phyloP scores from a whole-genome alignment of 345 rosid species.

The Euphorbia tirucalli region DNA sequence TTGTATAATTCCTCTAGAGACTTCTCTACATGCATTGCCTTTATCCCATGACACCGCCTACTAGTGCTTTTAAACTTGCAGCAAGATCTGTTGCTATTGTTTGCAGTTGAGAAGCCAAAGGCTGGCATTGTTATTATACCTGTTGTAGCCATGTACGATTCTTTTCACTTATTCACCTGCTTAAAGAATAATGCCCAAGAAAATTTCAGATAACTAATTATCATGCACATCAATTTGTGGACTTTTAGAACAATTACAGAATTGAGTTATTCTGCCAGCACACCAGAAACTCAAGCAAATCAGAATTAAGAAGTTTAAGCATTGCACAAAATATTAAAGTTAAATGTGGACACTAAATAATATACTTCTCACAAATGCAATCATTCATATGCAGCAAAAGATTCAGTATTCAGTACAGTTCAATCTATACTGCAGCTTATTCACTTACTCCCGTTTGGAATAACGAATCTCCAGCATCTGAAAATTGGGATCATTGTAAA shows the following conservation, averaged over 20 bases:
- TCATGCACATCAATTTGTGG: not conserved
- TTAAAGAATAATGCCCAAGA: not conserved
- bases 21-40: conserved; percentile 61
- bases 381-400: too few species aligned
- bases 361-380: too few species aligned
- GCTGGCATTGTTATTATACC: conserved; percentile 39
- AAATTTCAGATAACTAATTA: not conserved
- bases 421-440: too few species aligned
- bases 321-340: too few species aligned
- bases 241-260: not conserved
- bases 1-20: conserved; percentile 74
- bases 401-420: too few species aligned
- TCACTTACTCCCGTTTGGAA: too few species aligned
- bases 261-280: not conserved
- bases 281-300: conserved; percentile 1
- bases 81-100: conserved; percentile 21
- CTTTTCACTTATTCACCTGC: conserved; percentile 14
- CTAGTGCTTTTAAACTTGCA: conserved; percentile 8
- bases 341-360: too few species aligned
- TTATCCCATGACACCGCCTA: conserved; percentile 30
- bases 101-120: conserved; percentile 25
- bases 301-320: too few species aligned
- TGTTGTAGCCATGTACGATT: conserved; percentile 32
- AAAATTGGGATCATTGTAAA: too few species aligned
- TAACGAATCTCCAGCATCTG: too few species aligned